A percentile compares a stretch with the other conserved stretches of the same genome.
Conservation (phyloP, 2,329 filamentous ascomycete genomes). For the Ascochyta koolunga region DNA sequence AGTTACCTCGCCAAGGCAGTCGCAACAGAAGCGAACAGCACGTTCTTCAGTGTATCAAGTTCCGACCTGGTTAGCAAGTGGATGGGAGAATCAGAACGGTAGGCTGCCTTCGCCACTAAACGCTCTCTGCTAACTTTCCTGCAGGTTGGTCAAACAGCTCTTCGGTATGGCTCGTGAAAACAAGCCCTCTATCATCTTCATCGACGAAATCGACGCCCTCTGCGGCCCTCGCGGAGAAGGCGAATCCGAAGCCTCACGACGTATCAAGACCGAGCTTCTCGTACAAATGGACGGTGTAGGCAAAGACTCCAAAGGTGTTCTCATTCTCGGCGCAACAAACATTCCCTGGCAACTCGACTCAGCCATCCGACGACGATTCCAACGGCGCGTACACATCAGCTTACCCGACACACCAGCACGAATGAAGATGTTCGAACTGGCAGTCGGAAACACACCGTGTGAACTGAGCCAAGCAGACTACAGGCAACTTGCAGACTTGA, state of each 20-base stretch:
- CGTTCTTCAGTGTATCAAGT: slow-evolving; percentile 98
- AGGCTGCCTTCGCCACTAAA: slow-evolving; percentile 28
- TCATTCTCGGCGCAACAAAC: slow-evolving; percentile 95
- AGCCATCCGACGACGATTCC: slow-evolving; percentile 94
- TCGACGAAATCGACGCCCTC: slow-evolving; percentile 95
- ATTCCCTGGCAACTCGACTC: slow-evolving; percentile 98
- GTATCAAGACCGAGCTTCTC: slow-evolving; percentile 97
- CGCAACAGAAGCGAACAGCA: slow-evolving; percentile 97
- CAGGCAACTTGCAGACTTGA: slow-evolving; percentile 76
- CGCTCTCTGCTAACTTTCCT: slow-evolving; percentile 8
- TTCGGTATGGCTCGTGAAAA: slow-evolving; percentile 99
- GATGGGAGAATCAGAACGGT: slow-evolving; percentile 99
- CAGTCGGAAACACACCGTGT: slow-evolving; percentile 91
- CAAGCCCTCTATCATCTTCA: slow-evolving; percentile 97
- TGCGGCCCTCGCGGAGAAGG: slow-evolving; percentile 93
- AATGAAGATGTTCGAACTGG: slow-evolving; percentile 93
- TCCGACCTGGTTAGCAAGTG: slow-evolving; percentile 98
- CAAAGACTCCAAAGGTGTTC: slow-evolving; percentile 89
- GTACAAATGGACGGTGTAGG: slow-evolving; percentile 99
- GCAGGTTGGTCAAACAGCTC: slow-evolving; percentile 89
- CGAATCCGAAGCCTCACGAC: slow-evolving; percentile 93
- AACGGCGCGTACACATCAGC: slow-evolving; percentile 93
- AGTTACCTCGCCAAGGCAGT: slow-evolving; percentile 97
- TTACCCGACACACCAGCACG: slow-evolving; percentile 85
- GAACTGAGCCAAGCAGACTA: slow-evolving; percentile 80